Percentiles rank a stretch among this genome's conserved stretches.
Conservation (phyloP, 352 stramenopile species). For the Phytophthora nicotianae region DNA sequence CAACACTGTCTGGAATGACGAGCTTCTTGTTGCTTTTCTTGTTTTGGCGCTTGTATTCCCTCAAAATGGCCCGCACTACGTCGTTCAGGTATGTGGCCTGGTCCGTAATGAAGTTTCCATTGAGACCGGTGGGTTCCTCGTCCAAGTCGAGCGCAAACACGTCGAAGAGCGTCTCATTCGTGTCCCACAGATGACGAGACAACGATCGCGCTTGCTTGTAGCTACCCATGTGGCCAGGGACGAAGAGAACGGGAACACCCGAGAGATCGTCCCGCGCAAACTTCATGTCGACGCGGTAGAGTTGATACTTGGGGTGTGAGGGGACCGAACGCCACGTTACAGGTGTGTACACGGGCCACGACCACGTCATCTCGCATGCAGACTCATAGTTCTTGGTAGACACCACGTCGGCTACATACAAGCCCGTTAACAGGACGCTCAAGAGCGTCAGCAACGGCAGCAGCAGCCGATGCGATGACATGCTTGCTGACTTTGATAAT, state of each 20-base stretch:
- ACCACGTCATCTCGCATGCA: constrained; percentile 87
- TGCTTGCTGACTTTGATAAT: constrained; percentile 19
- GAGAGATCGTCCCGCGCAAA: constrained; percentile 41
- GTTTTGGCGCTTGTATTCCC: constrained; percentile 71
- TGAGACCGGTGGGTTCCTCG: constrained; percentile 74
- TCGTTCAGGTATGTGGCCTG: constrained; percentile 83
- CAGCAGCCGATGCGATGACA: constrained; percentile 34
- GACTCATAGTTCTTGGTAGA: constrained; percentile 39
- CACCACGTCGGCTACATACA: constrained; percentile 54
- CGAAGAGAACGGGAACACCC: constrained; percentile 81
- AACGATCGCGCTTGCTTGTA: constrained; percentile 87
- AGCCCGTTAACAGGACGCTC: constrained; percentile 47
- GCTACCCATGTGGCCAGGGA: constrained; percentile 83
- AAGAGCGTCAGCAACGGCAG: constrained; percentile 60
- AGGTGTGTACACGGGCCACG: constrained; percentile 78
- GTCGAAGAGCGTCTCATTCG: constrained; percentile 64
- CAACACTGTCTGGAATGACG: constrained; percentile 53
- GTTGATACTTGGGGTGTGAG: constrained; percentile 66
- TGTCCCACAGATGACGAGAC: constrained; percentile 71
- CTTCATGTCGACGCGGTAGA: constrained; percentile 80
- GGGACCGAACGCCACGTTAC: constrained; percentile 40
- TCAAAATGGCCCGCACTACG: constrained; percentile 70
- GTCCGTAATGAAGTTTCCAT: constrained; percentile 65
- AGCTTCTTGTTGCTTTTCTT: constrained; percentile 28
- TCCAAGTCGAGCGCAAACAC: constrained; percentile 84